Base-by-base conservation (phyloP, 2,329 filamentous ascomycete genomes). In the Cladosporium velox region DNA sequence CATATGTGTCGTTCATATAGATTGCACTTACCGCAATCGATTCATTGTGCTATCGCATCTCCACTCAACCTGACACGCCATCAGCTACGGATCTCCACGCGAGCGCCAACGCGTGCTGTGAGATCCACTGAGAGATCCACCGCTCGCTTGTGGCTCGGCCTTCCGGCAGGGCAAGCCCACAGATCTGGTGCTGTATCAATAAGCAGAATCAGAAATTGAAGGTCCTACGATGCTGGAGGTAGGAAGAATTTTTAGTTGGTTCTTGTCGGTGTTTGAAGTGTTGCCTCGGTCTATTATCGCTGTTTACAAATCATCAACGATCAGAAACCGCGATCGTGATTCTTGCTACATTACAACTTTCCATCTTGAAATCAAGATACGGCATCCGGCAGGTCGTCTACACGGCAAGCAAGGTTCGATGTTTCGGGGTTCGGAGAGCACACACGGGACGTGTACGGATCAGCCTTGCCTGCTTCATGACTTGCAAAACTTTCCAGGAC, bases 61-160 rank as follows among this genome's bases (percentile, higher is more conserved):
- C 51, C 61, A 64, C 61, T 47, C 14, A 12, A 32, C 15, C 51
- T 64, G 61, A 64, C 61, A 64, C 51, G 47, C 44, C 12, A 14
- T 4, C 34, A 35, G 34, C 34, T 8, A 38, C 24, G 21, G n/a
- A 44, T 57, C 35, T 47, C 61, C 61, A 64, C 61, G 61, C 61
- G 61, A 64, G 51, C 51, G 51, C 51, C 61, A 63, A 63, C 60
- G 60, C 24, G 32, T 41, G n/a, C 28, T 28, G 58, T 41, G 14
- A 34, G 28, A 32, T 34, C 58, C 60, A 54, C 47, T 34, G n/a
- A 21, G 11, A 18, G 49, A 63, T 63, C 60, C 60, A 63, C 41
- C n/a, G 51, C 59, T 32, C 59, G 57, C 57, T 44, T 59, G 28
- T 30, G 52, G 52, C 28, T 55, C 52, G 52, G 52, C 52, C 52